A percentile compares a stretch with the other conserved stretches of the same genome.
Evolutionary conservation across 345 rosid genomes (phyloP).

Genomic region (Toxicodendron radicans): DNA sequence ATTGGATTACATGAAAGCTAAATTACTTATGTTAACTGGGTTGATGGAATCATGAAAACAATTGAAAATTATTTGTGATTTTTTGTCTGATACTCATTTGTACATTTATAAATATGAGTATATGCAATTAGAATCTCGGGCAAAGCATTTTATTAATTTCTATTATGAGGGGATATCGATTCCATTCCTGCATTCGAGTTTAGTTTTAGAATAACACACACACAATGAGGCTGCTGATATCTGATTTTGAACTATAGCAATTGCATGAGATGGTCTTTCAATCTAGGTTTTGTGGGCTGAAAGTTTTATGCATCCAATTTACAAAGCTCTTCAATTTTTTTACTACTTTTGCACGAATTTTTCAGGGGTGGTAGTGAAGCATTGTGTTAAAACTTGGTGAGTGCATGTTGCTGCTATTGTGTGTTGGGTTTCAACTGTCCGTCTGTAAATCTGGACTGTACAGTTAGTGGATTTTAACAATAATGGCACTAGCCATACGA

Average conservation of each 20-base stretch:
- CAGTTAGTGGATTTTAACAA: slow-evolving; percentile 22
- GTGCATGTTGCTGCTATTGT: slow-evolving; percentile 19
- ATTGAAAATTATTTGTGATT: too few relatives aligned
- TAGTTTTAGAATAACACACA: neutral
- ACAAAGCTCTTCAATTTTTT: neutral
- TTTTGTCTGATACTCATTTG: neutral
- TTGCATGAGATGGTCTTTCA: neutral
- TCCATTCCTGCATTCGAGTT: neutral
- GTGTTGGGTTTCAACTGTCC: slow-evolving; percentile 24
- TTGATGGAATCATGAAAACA: too few relatives aligned
- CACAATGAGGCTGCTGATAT: neutral
- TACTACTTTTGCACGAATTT: too few relatives aligned
- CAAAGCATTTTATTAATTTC: neutral
- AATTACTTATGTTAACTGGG: too few relatives aligned
- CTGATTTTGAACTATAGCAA: neutral
- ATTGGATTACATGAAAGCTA: neutral
- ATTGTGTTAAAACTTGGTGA: slow-evolving; percentile 30
- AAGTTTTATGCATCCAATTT: neutral
- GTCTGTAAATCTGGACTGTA: slow-evolving; percentile 16
- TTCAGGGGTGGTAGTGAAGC: slow-evolving; percentile 16
- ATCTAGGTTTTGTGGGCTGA: neutral
- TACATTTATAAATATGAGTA: neutral
- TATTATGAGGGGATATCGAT: neutral
- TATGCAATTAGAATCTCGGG: neutral
- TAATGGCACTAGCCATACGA: slow-evolving; percentile 35